phyloP scores from a whole-genome alignment of 495 filamentous ascomycete genomes.

The Tuber aestivum region DNA sequence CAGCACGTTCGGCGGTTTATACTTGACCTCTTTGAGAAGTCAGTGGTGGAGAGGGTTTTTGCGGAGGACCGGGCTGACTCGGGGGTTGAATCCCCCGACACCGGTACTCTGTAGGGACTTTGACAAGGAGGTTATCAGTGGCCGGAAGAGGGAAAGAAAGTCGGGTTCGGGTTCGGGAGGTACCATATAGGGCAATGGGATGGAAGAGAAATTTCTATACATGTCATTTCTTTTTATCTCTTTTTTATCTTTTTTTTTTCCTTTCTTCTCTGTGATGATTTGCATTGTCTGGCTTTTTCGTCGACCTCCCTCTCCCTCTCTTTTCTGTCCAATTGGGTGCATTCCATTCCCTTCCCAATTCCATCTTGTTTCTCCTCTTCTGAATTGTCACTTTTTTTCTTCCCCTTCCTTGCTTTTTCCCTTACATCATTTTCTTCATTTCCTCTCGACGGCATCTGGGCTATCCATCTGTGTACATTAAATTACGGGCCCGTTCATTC shows the following conservation, averaged over 20 bases:
- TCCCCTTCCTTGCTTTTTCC: neutral
- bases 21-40: conserved; percentile 88
- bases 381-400: neutral
- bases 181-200: neutral
- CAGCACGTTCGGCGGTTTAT: conserved; percentile 78
- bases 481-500: neutral
- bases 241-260: neutral
- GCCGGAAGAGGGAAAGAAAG: neutral
- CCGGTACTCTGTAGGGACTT: conserved; percentile 20
- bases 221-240: too few relatives aligned
- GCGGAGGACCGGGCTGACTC: conserved; percentile 29
- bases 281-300: neutral
- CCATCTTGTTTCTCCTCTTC: neutral
- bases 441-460: neutral
- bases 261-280: neutral
- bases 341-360: neutral
- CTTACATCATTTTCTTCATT: neutral
- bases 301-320: neutral
- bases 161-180: neutral
- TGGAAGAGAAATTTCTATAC: conserved; percentile 14
- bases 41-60: conserved; percentile 74
- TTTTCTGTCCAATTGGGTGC: neutral
- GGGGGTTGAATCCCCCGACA: conserved; percentile 23
- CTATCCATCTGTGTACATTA: neutral
- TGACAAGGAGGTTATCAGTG: neutral